Base-by-base conservation (phyloP, 192 early-diverging fungal genomes). In the Radiomyces spectabilis region DNA sequence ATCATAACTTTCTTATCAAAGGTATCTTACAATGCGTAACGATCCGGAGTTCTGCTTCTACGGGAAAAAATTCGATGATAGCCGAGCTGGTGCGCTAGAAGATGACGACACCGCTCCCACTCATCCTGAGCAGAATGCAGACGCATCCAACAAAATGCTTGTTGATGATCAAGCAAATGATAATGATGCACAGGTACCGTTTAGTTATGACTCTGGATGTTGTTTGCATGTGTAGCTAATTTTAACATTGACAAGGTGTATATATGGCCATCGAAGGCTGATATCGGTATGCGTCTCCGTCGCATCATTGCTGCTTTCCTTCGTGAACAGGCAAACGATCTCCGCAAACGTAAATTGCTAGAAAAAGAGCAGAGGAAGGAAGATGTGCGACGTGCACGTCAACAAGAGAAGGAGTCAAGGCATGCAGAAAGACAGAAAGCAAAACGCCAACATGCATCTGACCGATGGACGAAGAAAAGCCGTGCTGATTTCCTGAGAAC, bases 221-320 rank as follows among this genome's bases (percentile, higher is more conserved):
- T n/a, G n/a, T n/a, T n/a, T n/a, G n/a, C n/a, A n/a, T n/a, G n/a
- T n/a, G n/a, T n/a, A n/a, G n/a, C n/a, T n/a, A n/a, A n/a, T n/a
- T n/a, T n/a, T n/a, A n/a, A n/a, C n/a, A 56, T 61, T 39, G 59
- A 51, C 4, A 47, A 77, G 33, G 67, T 58, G 2, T 62, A 78
- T n/a, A 57, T 76, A 4, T 82, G 80, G 80, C 80, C 80, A 1
- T 73, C 76, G 33, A 82, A 82, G 48, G 74, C 80, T 19, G 80
- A 82, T 39, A 73, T 82, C 55, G 80, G 80, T 42, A 71, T 76
- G 55, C 77, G 80, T 25, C 63, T 82, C 4, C 68, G 80, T 10
- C 69, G 77, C 24, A 72, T 82, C 13, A 77, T 82, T 51, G 69
- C 74, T 8, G 80, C 80, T 0, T 51, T 82, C 48, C 71, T 72